Percentiles rank a stretch among this genome's conserved stretches.
Conservation (phyloP, 139 green algal genomes). For the Zygnema cylindricum region DNA sequence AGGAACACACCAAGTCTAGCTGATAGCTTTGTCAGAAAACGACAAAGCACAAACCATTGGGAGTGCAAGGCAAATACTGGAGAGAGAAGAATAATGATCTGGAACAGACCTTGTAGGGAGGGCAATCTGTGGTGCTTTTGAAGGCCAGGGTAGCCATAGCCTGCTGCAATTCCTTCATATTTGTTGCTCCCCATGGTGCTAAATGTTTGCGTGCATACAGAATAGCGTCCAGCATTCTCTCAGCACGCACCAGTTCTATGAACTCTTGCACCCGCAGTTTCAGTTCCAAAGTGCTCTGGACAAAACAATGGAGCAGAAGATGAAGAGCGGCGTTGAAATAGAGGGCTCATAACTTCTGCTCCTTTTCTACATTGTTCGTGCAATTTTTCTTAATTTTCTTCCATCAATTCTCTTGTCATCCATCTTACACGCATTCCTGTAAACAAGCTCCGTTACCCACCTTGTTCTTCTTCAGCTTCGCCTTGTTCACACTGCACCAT, state of each 20-base stretch:
- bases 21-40: no score
- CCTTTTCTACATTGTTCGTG: no score
- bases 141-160: slow-evolving; percentile 83
- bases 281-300: slow-evolving; percentile 86
- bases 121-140: slow-evolving; percentile 64
- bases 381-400: no score
- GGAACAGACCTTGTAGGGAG: slow-evolving; percentile 66
- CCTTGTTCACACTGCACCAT: slow-evolving; percentile 81
- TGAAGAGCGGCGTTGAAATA: no score
- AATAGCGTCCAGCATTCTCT: slow-evolving; percentile 74
- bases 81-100: not conserved
- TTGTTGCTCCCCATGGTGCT: slow-evolving; percentile 71
- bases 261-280: slow-evolving; percentile 89
- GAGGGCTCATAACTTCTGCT: no score
- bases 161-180: slow-evolving; percentile 86
- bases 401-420: not conserved
- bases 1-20: no score
- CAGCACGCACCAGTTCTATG: slow-evolving; percentile 84
- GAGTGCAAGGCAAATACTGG: no score
- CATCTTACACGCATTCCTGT: not conserved
- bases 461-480: slow-evolving; percentile 78
- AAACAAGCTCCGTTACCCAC: slow-evolving; percentile 59
- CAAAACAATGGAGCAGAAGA: no score
- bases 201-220: slow-evolving; percentile 80
- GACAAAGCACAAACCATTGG: no score